Base-by-base conservation (phyloP, 75 land plant species). In the Azolla pinnata region DNA sequence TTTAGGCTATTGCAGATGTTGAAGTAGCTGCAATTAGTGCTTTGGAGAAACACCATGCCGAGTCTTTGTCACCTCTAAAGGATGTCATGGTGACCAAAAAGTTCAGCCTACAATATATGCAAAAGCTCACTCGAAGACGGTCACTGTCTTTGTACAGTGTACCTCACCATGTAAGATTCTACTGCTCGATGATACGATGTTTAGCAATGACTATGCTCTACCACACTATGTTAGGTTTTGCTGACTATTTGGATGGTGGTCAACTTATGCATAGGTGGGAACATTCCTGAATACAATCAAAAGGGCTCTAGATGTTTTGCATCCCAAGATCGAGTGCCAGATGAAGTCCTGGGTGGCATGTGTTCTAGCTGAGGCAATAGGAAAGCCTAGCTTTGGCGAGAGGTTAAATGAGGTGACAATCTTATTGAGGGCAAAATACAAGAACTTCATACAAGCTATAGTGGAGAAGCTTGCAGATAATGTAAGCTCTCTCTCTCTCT, bases 381-480 rank as follows among this genome's bases (percentile, higher is more conserved):
- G 69, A 42, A 72, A 65, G 50, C 34, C 56, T 18, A 65, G 49
- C 26, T 61, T 69, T 62, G 99, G 99, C 7, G 99, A 95, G 56
- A 65, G 64, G 29, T 75, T 81, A 32, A 79, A 82, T 61, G 90
- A 95, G 70, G 81, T 86, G 44, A 83, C 96, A 17, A 81, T 95
- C 35, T 65, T 79, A 68, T 67, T 95, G 26, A 76, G 90, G 28
- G 67, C 99, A 35, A 89, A 95, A 44, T 95, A 90, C 66, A 74
- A 83, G 50, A 89, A 74, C 27, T 79, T 70, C 44, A n/a, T 81
- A 58, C 96, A 89, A 49, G 90, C 96, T 44, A 74, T 89, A 49
- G 85, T 89, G 10, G 96, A 95, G 75, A 88, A 88, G 63, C 85
- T 95, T 38, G 79, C 68, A 0, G 96, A 89, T 21, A 95, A 89